Conservation (phyloP, 352 stramenopile species). For the Phytophthora citricola region DNA sequence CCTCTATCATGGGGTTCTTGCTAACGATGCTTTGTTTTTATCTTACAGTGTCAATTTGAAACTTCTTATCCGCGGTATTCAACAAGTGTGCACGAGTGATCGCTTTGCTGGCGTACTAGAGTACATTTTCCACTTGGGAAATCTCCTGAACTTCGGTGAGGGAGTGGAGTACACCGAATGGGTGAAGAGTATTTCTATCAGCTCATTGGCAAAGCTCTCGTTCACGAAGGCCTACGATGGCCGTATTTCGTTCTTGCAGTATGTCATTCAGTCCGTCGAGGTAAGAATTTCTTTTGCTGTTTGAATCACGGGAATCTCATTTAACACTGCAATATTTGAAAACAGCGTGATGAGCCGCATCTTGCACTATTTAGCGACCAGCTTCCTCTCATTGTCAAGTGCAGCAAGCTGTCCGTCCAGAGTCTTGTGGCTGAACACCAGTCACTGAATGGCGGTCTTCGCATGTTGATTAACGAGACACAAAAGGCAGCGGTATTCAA, state of each 20-base stretch:
- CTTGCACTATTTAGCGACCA: conserved; percentile 67
- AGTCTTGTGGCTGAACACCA: conserved; percentile 65
- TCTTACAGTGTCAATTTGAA: conserved; percentile 59
- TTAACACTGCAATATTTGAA: conserved; percentile 10
- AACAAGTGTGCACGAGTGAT: conserved; percentile 76
- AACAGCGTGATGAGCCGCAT: conserved; percentile 67
- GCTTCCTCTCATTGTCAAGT: conserved; percentile 67
- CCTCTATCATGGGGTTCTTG: not conserved
- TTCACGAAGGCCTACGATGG: conserved; percentile 85
- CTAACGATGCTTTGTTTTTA: conserved; percentile 4
- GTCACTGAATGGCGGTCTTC: conserved; percentile 61
- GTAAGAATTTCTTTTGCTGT: conserved; percentile 28
- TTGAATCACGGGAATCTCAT: not conserved
- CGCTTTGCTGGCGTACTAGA: conserved; percentile 66
- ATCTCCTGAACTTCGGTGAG: conserved; percentile 71
- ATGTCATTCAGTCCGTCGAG: conserved; percentile 78
- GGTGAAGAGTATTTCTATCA: conserved; percentile 76
- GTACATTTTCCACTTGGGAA: conserved; percentile 79
- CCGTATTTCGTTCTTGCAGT: conserved; percentile 80
- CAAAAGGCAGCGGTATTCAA: conserved; percentile 40
- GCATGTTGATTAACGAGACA: conserved; percentile 64
- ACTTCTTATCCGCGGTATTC: conserved; percentile 67
- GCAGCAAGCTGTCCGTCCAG: conserved; percentile 69
- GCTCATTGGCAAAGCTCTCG: conserved; percentile 78
- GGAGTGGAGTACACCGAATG: conserved; percentile 51